These are phyloP conservation scores for Sphaerulina vaccinii DNA, from an alignment of 2,329 filamentous ascomycete species.

Conservation along the genomic window DNA sequence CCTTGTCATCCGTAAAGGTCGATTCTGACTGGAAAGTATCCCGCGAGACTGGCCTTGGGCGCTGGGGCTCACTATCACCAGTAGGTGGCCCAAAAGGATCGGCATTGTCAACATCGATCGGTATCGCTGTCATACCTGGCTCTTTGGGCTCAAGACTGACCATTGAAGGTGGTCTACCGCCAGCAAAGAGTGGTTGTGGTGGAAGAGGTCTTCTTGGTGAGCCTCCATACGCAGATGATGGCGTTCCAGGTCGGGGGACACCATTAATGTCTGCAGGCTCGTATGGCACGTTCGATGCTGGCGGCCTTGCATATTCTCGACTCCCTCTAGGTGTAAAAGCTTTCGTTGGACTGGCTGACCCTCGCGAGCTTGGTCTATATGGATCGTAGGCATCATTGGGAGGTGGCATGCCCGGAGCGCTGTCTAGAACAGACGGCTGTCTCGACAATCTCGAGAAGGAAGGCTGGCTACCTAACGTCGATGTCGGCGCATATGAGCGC, in stretches of 20 bases:
- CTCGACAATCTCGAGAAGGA: conserved; percentile 44
- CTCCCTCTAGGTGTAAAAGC: conserved; percentile 42
- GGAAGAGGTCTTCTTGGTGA: conserved; percentile 85
- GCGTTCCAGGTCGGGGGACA: conserved; percentile 83
- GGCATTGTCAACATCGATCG: conserved; percentile 55
- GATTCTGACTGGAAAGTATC: conserved; percentile 62
- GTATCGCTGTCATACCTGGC: conserved; percentile 67
- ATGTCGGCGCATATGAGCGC: conserved; percentile 51
- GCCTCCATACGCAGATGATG: conserved; percentile 82
- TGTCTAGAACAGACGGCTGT: conserved; percentile 52
- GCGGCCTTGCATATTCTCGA: conserved; percentile 68
- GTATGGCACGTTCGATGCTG: conserved; percentile 69
- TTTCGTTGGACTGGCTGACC: conserved; percentile 53
- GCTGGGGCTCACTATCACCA: conserved; percentile 53
- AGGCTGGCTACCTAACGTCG: conserved; percentile 26
- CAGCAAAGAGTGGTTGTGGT: conserved; percentile 79
- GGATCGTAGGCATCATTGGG: conserved; percentile 63
- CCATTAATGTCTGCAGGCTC: conserved; percentile 89
- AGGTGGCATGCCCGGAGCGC: conserved; percentile 53
- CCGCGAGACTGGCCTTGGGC: conserved; percentile 61
- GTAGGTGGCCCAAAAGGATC: conserved; percentile 66
- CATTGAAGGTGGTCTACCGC: conserved; percentile 47
- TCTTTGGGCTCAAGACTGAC: conserved; percentile 39
- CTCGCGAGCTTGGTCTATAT: conserved; percentile 55
- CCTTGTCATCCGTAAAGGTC: conserved; percentile 61